phyloP scores from a whole-genome alignment of 805 yeast species.

The Candida loeiensis region DNA sequence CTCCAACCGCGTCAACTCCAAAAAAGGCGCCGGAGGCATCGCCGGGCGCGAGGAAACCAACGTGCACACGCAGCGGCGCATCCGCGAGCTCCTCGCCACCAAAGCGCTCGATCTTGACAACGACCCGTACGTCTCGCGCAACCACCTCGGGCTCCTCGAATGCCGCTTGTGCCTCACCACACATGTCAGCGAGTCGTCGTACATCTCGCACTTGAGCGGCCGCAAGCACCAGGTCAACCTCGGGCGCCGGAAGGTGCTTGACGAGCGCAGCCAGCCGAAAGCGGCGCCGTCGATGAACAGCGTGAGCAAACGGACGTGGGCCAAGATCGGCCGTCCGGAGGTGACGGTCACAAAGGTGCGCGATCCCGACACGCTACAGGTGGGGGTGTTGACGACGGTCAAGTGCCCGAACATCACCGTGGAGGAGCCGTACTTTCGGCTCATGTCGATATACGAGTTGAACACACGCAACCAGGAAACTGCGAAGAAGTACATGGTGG shows the following conservation, averaged over 20 bases:
- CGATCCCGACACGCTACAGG: conserved; percentile 51
- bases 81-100: conserved; percentile 55
- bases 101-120: conserved; percentile 50
- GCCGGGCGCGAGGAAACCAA: conserved; percentile 73
- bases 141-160: conserved; percentile 80
- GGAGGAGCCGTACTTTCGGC: conserved; percentile 59
- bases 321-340: conserved; percentile 70
- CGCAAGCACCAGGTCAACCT: conserved; percentile 75
- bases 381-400: conserved; percentile 66
- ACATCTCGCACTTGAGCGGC: conserved; percentile 81
- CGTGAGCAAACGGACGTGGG: conserved; percentile 45
- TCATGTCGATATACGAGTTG: conserved; percentile 76
- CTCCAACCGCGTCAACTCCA: conserved; percentile 84
- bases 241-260: conserved; percentile 49
- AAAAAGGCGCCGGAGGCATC: conserved; percentile 87
- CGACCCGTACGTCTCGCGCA: conserved; percentile 82
- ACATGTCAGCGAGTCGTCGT: conserved; percentile 77
- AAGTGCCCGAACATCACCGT: conserved; percentile 50
- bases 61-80: conserved; percentile 62
- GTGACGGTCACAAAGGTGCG: conserved; percentile 66
- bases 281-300: conserved; percentile 27
- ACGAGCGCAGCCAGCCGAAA: conserved; percentile 24
- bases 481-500: conserved; percentile 23
- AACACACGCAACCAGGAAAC: conserved; percentile 37
- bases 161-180: conserved; percentile 82